Base-by-base conservation (phyloP, 805 yeast genomes). In the Huiozyma sinensis region DNA sequence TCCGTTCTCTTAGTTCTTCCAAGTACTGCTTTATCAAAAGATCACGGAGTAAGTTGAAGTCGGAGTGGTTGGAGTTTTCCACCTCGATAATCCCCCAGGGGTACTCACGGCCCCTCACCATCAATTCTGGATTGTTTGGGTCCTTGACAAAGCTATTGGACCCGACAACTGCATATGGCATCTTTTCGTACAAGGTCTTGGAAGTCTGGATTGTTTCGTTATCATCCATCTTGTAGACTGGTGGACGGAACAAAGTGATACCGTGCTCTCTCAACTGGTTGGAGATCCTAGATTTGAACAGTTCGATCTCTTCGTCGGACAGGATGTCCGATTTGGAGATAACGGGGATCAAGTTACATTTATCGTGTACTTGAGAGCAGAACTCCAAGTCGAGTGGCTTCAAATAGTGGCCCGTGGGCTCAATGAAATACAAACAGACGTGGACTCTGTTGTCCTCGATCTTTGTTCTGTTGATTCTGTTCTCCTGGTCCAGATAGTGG, bases 21-120 rank as follows among this genome's bases (percentile, higher is more conserved):
- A 92, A 72, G 67, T 83, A 89, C 65, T 83, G 85, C 70, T 95
- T 82, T 49, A 92, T 75, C 61, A 90, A 74, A 63, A 92, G 73
- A 63, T 88, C 94, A 56, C 97, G 83, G 63, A 90, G 76, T 64
- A 79, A 80, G 52, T 83, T 79, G 63, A 90, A 92, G 67, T 90
- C 98, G 64, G 88, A 83, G 63, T 92, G 97, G 45, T 79, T 79
- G 68, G 86, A 92, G 63, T 92, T 90, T 64, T 88, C 97, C 54
- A 92, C 89, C 67, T 92, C 97, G 56, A 92, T 83, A 24, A 83
- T 73, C 53, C 97, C 97, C 98, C 98, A 92, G 49, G 97, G 97
- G 64, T 90, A 90, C 49, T 76, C 70, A 68, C 98, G 83, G 53
- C 95, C 97, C 65, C 97, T 79, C 38, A 89, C 94, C 38, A 62